Conservation (phyloP, 129 eudicot species). For the Lactuca saligna region DNA sequence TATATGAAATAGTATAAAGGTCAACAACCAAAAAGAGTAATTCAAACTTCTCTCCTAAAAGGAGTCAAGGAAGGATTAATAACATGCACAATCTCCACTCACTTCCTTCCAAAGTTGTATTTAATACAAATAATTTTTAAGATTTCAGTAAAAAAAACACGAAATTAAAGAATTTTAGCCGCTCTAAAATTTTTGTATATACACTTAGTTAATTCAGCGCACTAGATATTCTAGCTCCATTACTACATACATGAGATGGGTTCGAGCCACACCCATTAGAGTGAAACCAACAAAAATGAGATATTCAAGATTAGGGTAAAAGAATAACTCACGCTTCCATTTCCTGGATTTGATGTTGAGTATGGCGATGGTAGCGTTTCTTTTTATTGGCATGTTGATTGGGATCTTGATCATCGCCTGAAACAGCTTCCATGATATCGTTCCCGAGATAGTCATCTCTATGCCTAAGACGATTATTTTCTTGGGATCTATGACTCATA, state of each 20-base stretch:
- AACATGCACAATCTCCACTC: neutral
- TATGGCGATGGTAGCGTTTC: constrained; percentile 98
- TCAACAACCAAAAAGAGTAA: constrained; percentile 7
- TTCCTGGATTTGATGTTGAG: constrained; percentile 92
- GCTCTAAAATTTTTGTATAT: neutral
- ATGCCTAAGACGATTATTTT: constrained; percentile 62
- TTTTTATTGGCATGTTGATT: constrained; percentile 76
- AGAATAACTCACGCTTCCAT: constrained; percentile 67
- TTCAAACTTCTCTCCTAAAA: constrained; percentile 1
- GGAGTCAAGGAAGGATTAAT: neutral
- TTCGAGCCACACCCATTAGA: constrained; percentile 3
- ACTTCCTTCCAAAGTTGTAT: neutral
- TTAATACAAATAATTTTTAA: neutral
- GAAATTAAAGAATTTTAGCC: neutral
- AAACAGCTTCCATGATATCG: constrained; percentile 75
- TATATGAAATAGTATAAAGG: neutral
- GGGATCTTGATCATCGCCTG: constrained; percentile 94
- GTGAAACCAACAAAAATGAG: neutral
- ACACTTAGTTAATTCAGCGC: neutral
- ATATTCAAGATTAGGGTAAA: neutral
- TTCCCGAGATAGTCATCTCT: constrained; percentile 85
- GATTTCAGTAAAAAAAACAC: neutral
- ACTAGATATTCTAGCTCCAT: neutral
- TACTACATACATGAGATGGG: too few relatives aligned
- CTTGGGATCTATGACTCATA: constrained; percentile 51